Base-by-base conservation (phyloP, 2,329 filamentous ascomycete species). In the Ustilaginoidea virens region DNA sequence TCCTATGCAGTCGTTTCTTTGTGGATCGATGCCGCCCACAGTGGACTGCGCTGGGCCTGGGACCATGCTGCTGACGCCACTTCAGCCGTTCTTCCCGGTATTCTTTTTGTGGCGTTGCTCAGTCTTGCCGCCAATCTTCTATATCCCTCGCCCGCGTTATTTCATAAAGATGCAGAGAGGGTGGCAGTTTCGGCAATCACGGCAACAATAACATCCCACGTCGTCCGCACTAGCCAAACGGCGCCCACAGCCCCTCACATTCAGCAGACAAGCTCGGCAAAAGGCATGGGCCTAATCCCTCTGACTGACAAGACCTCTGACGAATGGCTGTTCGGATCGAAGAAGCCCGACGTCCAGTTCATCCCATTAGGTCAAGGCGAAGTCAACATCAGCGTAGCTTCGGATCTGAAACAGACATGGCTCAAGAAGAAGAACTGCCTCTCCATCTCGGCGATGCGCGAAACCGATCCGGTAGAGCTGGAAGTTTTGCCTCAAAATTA, bases 321-420 rank as follows among this genome's bases (percentile, higher is more conserved):
- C 7, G 49, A 55, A 17, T 52, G 51, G 48, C 38, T 52, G 6
- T 54, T 52, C 32, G 41, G 44, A 6, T 33, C 43, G 11, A 52
- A 45, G 31, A 49, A 44, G 28, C 48, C 50, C 5, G 40, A 45
- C 4, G 31, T 55, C 11, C 46, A 43, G 3, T 45, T 48, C 21
- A 39, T 41, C 29, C 27, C 46, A 28, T 33, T 45, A 27, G 56
- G 61, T 32, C 52, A 55, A 30, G 60, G 62, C 31, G 60, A 68
- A 34, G 61, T 74, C 17, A 44, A 72, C 28, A 57, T 74, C 28
- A 62, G 58, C 28, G 61, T 74, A 9, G 61, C 66, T 3, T 49
- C 54, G 21, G 27, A 51, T 45, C 25, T 63, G 54, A 41, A 73
- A 63, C 46, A 58, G 56, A 25, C 52, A 16, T 74, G 69, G 68